phyloP scores from a whole-genome alignment of 169 alveolate genomes.

The Theileria equi region DNA sequence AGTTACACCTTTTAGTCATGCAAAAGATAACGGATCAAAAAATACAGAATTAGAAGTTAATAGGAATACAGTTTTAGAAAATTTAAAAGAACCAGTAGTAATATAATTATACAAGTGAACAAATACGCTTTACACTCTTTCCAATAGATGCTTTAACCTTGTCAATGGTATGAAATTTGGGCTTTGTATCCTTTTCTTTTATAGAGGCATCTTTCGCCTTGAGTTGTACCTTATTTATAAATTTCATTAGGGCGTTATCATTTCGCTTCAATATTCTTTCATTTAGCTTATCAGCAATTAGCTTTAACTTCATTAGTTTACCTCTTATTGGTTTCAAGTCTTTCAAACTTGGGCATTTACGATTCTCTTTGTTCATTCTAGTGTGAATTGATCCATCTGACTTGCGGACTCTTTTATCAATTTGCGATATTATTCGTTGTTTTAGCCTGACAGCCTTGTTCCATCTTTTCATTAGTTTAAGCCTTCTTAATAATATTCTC shows the following conservation, averaged over 20 bases:
- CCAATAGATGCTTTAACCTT: neutral
- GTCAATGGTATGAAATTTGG: neutral
- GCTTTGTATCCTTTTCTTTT: neutral
- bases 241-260: conserved; percentile 17
- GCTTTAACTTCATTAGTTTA: conserved; percentile 42
- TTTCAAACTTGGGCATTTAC: conserved; percentile 53
- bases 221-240: conserved; percentile 39
- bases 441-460: conserved; percentile 59
- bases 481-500: conserved; percentile 34
- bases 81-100: too few species aligned
- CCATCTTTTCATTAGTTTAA: conserved; percentile 47
- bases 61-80: too few species aligned
- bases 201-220: conserved; percentile 4
- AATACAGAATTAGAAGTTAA: too few species aligned
- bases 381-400: conserved; percentile 18
- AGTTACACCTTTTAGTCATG: too few species aligned
- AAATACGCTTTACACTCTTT: conserved; percentile 33
- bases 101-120: conserved; percentile 54
- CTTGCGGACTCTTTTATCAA: conserved; percentile 14
- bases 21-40: too few species aligned
- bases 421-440: conserved; percentile 49
- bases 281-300: conserved; percentile 24
- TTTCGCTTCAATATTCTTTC: conserved; percentile 40
- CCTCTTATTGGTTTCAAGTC: conserved; percentile 42
- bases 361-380: conserved; percentile 40